Conservation (phyloP, 1,284 basidiomycete species). For the Ganoderma boninense region DNA sequence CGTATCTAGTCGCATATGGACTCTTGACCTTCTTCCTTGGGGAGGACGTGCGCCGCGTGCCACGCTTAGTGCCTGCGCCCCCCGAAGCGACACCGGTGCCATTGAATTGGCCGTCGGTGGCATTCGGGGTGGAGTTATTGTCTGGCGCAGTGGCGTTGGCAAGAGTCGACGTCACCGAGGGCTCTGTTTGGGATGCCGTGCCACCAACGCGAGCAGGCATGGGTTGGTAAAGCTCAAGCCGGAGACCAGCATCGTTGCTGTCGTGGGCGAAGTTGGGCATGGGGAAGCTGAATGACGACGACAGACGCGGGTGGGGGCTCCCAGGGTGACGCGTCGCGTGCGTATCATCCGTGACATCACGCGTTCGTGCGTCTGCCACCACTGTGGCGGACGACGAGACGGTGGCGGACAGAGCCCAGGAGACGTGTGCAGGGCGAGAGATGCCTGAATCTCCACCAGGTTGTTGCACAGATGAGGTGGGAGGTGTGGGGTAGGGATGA, state of each 20-base stretch:
- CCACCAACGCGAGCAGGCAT: background rate
- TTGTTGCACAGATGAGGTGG: background rate
- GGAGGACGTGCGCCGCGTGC: background rate
- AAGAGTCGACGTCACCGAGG: background rate
- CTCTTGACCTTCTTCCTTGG: background rate
- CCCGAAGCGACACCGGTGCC: background rate
- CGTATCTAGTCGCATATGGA: too few species aligned
- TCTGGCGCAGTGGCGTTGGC: background rate
- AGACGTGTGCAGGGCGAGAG: background rate
- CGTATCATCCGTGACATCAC: constrained; percentile 1
- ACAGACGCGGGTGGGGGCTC: background rate
- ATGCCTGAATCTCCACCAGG: background rate
- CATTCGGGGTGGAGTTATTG: background rate
- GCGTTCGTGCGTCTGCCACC: background rate
- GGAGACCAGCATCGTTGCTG: background rate
- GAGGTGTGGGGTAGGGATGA: background rate
- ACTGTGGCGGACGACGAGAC: background rate
- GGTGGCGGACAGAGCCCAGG: background rate
- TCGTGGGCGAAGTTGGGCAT: background rate
- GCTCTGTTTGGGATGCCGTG: too few species aligned
- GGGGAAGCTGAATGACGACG: background rate
- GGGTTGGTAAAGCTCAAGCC: background rate
- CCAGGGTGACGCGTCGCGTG: background rate
- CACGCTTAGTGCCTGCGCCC: too few species aligned
- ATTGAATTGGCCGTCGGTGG: background rate